These are phyloP conservation scores for Cyberlindnera mycetangii DNA, from an alignment of 805 yeast species.

Conservation along the genomic window DNA sequence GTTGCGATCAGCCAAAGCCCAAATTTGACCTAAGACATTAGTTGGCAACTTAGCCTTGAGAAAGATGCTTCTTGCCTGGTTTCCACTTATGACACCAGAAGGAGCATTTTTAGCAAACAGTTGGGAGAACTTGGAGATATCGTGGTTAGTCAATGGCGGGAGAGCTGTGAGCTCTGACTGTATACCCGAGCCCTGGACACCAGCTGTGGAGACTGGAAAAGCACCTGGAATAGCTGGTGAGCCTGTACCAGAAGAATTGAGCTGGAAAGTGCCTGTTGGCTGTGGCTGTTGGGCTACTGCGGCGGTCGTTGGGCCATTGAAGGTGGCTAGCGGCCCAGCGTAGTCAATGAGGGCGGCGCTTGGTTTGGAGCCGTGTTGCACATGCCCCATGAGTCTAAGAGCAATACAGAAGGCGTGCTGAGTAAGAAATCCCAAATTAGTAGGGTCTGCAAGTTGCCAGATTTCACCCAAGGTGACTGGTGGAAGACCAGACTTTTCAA, in stretches of 20 bases:
- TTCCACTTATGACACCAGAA: conserved; percentile 61
- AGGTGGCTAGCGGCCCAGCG: conserved; percentile 66
- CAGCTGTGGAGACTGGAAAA: neutral
- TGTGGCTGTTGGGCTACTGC: neutral
- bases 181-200: neutral
- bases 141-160: conserved; percentile 54
- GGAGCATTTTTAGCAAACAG: conserved; percentile 70
- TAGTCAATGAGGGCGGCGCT: conserved; percentile 51
- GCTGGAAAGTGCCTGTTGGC: conserved; percentile 7
- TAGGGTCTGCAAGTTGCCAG: conserved; percentile 93
- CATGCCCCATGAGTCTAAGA: conserved; percentile 83
- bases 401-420: conserved; percentile 81
- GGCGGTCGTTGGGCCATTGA: conserved; percentile 31
- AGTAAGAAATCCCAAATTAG: conserved; percentile 79
- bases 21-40: conserved; percentile 74
- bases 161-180: conserved; percentile 34
- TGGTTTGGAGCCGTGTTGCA: conserved; percentile 68
- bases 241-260: conserved; percentile 7
- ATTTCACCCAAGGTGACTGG: conserved; percentile 79
- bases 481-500: conserved; percentile 83
- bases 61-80: conserved; percentile 81
- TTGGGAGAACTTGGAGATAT: conserved; percentile 61
- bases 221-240: conserved; percentile 31
- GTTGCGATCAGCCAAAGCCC: conserved; percentile 82
- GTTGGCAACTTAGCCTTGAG: conserved; percentile 85